Evolutionary conservation across 2,329 filamentous ascomycete species (phyloP).

Genomic region (Cordyceps pruinosa): DNA sequence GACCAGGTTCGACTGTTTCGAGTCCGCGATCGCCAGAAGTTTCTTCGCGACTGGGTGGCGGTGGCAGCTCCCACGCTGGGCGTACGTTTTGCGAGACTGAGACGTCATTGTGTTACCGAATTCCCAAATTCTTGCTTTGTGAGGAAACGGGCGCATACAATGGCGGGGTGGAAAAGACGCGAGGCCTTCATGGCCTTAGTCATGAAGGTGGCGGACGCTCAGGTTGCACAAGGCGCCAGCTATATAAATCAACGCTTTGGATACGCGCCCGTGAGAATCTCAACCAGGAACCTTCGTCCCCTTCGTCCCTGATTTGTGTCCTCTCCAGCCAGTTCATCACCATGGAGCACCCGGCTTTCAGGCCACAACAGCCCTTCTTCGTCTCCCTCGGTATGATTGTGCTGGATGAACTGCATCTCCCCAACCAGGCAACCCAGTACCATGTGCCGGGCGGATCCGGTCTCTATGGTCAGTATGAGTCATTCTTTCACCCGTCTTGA

Average conservation of each 20-base stretch:
- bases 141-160: neutral
- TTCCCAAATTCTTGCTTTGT: neutral
- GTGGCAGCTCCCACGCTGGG: neutral
- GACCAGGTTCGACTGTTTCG: neutral
- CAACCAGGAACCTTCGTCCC: too few species aligned
- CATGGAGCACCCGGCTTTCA: neutral
- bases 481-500: neutral
- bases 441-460: neutral
- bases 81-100: neutral
- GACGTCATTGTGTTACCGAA: neutral
- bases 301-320: too few species aligned
- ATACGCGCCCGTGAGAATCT: too few species aligned
- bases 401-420: neutral
- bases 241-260: neutral
- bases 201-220: too few species aligned
- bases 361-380: neutral
- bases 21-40: neutral
- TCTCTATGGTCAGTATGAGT: neutral
- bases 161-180: neutral
- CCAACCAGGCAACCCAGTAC: neutral
- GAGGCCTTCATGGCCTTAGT: neutral
- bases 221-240: too few species aligned
- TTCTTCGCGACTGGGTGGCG: neutral
- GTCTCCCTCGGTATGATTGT: neutral
- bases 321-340: too few species aligned